phyloP scores from a whole-genome alignment of 163 green algal genomes.

The Prototheca stagnorum region DNA sequence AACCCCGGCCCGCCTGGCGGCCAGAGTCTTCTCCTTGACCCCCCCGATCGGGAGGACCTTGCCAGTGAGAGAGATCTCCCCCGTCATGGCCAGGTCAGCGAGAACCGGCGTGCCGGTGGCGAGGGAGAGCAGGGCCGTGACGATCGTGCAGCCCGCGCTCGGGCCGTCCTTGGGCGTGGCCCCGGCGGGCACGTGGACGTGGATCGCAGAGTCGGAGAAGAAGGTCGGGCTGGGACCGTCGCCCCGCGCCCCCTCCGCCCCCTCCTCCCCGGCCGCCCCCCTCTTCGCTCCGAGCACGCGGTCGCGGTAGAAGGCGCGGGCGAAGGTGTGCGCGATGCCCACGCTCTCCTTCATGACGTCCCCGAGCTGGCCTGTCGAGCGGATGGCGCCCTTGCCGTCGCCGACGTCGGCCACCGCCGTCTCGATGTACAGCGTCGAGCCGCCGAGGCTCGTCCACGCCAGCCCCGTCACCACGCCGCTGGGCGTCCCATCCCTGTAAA shows the following conservation, averaged over 20 bases:
- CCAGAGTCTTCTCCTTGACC: conserved; percentile 87
- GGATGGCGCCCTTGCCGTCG: conserved; percentile 50
- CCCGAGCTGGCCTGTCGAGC: conserved; percentile 73
- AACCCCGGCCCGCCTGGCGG: conserved; percentile 46
- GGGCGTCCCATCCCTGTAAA: conserved; percentile 57
- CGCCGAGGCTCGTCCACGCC: conserved; percentile 86
- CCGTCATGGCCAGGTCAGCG: conserved; percentile 73
- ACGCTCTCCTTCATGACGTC: conserved; percentile 89
- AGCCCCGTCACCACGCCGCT: conserved; percentile 80
- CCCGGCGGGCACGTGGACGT: conserved; percentile 85
- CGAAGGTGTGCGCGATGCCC: conserved; percentile 76
- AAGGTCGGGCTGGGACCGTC: conserved; percentile 12
- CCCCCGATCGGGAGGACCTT: conserved; percentile 85
- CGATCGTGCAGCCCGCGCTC: conserved; percentile 70
- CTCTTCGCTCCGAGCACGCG: background rate
- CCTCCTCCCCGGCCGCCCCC: no score
- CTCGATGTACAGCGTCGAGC: conserved; percentile 84
- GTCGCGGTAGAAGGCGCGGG: conserved; percentile 39
- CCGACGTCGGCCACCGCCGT: conserved; percentile 47
- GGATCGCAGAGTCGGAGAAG: conserved; percentile 43
- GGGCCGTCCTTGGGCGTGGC: conserved; percentile 90
- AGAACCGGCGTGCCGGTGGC: conserved; percentile 53
- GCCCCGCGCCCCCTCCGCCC: background rate
- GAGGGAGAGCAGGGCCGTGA: conserved; percentile 82
- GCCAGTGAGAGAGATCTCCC: conserved; percentile 81